Conservation (phyloP, 2,329 filamentous ascomycete species). For the Penicillium oxalicum region DNA sequence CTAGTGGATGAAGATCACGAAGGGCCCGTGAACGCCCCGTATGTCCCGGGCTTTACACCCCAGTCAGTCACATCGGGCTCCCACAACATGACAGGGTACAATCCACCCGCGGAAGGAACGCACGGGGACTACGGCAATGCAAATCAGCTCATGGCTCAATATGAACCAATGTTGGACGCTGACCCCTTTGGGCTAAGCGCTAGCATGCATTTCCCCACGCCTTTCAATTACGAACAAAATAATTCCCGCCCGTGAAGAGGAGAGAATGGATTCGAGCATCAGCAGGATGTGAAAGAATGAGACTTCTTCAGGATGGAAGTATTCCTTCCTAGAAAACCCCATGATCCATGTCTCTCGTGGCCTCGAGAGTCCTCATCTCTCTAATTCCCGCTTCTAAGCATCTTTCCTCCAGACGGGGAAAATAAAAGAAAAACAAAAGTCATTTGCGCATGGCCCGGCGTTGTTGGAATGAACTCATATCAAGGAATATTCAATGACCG, state of each 20-base stretch:
- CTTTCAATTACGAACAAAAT: slow-evolving; percentile 52
- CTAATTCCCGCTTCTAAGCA: too few species aligned
- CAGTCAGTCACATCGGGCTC: slow-evolving; percentile 40
- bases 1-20: slow-evolving; percentile 78
- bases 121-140: slow-evolving; percentile 39
- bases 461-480: slow-evolving; percentile 29
- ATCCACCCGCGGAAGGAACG: slow-evolving; percentile 33
- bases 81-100: slow-evolving; percentile 41
- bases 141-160: slow-evolving; percentile 58
- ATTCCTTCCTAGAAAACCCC: too few species aligned
- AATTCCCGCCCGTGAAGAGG: slow-evolving; percentile 24
- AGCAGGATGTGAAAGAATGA: too few species aligned
- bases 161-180: slow-evolving; percentile 83
- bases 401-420: neutral
- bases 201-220: slow-evolving; percentile 89
- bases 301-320: too few species aligned
- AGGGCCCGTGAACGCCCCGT: slow-evolving; percentile 64
- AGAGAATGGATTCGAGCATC: neutral
- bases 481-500: slow-evolving; percentile 8
- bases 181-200: slow-evolving; percentile 90
- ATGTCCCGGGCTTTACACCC: slow-evolving; percentile 49
- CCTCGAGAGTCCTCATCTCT: too few species aligned
- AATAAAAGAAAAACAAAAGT: slow-evolving; percentile 22
- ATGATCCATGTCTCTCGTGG: too few species aligned
- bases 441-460: slow-evolving; percentile 32